phyloP scores from a whole-genome alignment of 75 land plant genomes.

The Selaginella tamariscina region DNA sequence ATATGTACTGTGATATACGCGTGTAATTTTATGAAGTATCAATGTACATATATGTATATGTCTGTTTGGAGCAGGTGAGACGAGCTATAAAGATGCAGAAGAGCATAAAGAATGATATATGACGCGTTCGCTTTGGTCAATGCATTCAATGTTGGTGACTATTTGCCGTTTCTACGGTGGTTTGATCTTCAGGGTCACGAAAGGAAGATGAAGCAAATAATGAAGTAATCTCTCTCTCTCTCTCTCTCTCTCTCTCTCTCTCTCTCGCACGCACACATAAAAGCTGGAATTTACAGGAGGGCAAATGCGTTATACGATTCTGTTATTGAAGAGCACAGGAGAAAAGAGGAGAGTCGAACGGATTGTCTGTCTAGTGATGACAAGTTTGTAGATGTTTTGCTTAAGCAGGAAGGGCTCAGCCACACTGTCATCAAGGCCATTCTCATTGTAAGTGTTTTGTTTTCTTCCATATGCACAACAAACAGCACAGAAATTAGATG shows the following conservation, averaged over 20 bases:
- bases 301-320: slow-evolving; percentile 16
- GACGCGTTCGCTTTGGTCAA: slow-evolving; percentile 26
- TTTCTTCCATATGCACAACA: neutral
- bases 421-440: slow-evolving; percentile 20
- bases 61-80: too few species aligned
- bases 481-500: too few species aligned
- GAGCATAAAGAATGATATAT: slow-evolving; percentile 18
- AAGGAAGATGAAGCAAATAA: slow-evolving; percentile 21
- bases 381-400: slow-evolving; percentile 21
- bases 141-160: slow-evolving; percentile 28
- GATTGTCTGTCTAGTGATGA: neutral
- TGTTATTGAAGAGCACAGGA: slow-evolving; percentile 29
- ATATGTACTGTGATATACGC: too few species aligned
- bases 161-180: slow-evolving; percentile 27
- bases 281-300: too few species aligned
- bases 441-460: slow-evolving; percentile 18
- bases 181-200: slow-evolving; percentile 29
- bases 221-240: too few species aligned
- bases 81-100: neutral
- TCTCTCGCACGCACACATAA: too few species aligned
- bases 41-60: too few species aligned
- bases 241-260: too few species aligned
- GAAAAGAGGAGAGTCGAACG: neutral
- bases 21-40: too few species aligned
- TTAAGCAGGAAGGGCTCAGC: slow-evolving; percentile 12